A percentile compares a stretch with the other conserved stretches of the same genome.
Evolutionary conservation across 2,329 filamentous ascomycete species (phyloP).

Genomic region (Pyrenophora graminea): DNA sequence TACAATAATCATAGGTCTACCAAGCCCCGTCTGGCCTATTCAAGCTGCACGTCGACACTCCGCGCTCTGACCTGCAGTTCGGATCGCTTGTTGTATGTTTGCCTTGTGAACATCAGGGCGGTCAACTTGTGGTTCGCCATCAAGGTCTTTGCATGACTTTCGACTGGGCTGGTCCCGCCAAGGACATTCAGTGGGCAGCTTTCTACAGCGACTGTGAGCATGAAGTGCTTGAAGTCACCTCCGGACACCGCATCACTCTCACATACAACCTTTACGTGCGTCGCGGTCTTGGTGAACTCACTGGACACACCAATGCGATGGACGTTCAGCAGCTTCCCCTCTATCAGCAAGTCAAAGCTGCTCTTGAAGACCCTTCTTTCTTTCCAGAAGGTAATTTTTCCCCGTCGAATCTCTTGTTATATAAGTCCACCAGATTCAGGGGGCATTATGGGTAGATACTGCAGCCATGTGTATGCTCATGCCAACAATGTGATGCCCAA

Average conservation of each 20-base stretch:
- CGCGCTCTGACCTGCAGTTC: conserved; percentile 55
- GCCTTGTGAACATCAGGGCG: conserved; percentile 48
- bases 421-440: conserved; percentile 33
- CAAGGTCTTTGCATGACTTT: conserved; percentile 42
- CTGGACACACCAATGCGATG: conserved; percentile 25
- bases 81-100: conserved; percentile 61
- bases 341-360: conserved; percentile 37
- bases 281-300: conserved; percentile 40
- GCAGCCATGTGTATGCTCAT: conserved; percentile 56
- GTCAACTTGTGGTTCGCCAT: conserved; percentile 52
- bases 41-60: conserved; percentile 59
- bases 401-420: no score
- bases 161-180: conserved; percentile 46
- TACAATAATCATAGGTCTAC: conserved; percentile 51
- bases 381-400: conserved; percentile 41
- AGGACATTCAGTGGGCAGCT: conserved; percentile 52
- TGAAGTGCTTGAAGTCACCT: conserved; percentile 55
- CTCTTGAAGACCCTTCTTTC: conserved; percentile 43
- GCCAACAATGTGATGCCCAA: conserved; percentile 28
- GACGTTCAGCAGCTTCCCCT: conserved; percentile 45
- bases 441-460: conserved; percentile 52
- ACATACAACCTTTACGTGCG: conserved; percentile 63
- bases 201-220: conserved; percentile 60
- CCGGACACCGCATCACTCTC: conserved; percentile 57
- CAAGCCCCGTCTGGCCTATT: conserved; percentile 57